These are phyloP conservation scores for Neopestalotiopsis clavispora DNA, from an alignment of 2,329 filamentous ascomycete genomes.

Conservation along the genomic window DNA sequence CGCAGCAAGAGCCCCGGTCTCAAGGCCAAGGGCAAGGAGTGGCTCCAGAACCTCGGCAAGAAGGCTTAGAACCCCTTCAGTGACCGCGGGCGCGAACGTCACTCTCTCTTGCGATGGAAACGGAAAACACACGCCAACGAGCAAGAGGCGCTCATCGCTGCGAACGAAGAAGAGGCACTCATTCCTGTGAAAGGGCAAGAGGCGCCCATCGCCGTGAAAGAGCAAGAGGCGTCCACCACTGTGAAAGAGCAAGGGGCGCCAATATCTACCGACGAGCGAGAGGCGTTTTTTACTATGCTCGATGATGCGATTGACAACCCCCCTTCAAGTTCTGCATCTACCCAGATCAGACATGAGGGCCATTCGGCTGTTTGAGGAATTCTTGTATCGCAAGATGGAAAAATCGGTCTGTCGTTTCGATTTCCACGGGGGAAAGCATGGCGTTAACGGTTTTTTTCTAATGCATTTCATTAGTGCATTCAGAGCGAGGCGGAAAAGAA, in stretches of 20 bases:
- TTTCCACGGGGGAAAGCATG: conserved; percentile 30
- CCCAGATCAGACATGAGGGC: neutral
- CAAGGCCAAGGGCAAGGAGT: conserved; percentile 52
- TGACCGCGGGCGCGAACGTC: neutral
- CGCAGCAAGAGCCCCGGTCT: conserved; percentile 31
- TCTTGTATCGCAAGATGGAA: neutral
- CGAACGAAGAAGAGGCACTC: neutral
- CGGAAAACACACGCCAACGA: too few species aligned
- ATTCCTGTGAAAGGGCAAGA: neutral
- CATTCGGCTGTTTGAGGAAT: neutral
- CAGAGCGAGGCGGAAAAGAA: neutral
- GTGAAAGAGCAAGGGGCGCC: too few species aligned
- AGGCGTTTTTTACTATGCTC: too few species aligned
- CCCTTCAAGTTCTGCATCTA: too few species aligned
- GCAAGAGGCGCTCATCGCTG: too few species aligned
- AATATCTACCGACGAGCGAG: too few species aligned
- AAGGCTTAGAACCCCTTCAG: conserved; percentile 40
- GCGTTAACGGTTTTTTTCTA: neutral
- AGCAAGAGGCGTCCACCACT: too few species aligned
- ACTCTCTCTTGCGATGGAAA: too few species aligned
- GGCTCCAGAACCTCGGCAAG: conserved; percentile 49
- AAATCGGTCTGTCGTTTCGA: conserved; percentile 4
- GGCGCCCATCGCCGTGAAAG: too few species aligned
- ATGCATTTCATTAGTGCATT: neutral
- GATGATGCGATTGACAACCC: too few species aligned